phyloP scores from a whole-genome alignment of 1,139 yeast genomes.

The Blastobotrys ciferrii region DNA sequence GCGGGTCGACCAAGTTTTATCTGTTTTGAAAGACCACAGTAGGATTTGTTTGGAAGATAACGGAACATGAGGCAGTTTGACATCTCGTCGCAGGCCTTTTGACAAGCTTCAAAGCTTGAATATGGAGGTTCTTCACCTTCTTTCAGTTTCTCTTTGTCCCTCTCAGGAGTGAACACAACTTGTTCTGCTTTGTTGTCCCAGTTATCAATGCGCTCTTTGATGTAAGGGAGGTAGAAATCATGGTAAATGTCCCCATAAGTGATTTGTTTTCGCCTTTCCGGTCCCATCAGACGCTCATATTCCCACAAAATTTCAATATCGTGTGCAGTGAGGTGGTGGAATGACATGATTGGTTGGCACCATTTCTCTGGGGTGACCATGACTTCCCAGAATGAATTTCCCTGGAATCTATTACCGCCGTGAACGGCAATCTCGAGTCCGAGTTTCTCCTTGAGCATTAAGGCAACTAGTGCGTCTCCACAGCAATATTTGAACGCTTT shows the following conservation, averaged over 20 bases:
- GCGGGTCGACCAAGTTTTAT: constrained; percentile 22
- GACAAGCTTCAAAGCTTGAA: constrained; percentile 27
- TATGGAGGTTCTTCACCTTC: constrained; percentile 21
- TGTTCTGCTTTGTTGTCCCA: constrained; percentile 32
- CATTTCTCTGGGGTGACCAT: constrained; percentile 23
- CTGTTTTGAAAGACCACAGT: constrained; percentile 22
- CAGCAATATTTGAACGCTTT: constrained; percentile 31
- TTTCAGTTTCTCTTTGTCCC: constrained; percentile 14
- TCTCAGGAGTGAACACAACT: constrained; percentile 14
- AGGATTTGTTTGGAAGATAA: constrained; percentile 21
- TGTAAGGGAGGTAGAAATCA: constrained; percentile 36
- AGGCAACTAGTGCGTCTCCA: constrained; percentile 39
- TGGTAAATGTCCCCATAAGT: constrained; percentile 35
- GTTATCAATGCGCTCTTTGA: constrained; percentile 25
- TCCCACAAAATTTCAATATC: constrained; percentile 38
- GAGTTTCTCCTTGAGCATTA: constrained; percentile 25
- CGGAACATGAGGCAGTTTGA: constrained; percentile 30
- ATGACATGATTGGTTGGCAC: constrained; percentile 37
- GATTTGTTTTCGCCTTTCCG: constrained; percentile 30
- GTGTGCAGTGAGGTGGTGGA: constrained; percentile 36
- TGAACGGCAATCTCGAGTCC: constrained; percentile 22
- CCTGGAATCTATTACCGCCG: constrained; percentile 31
- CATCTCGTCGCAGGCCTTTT: constrained; percentile 24
- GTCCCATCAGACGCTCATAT: constrained; percentile 34
- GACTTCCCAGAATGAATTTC: constrained; percentile 29